phyloP scores from a whole-genome alignment of 2,329 filamentous ascomycete species.

The Arthrobotrys pseudoclavata region DNA sequence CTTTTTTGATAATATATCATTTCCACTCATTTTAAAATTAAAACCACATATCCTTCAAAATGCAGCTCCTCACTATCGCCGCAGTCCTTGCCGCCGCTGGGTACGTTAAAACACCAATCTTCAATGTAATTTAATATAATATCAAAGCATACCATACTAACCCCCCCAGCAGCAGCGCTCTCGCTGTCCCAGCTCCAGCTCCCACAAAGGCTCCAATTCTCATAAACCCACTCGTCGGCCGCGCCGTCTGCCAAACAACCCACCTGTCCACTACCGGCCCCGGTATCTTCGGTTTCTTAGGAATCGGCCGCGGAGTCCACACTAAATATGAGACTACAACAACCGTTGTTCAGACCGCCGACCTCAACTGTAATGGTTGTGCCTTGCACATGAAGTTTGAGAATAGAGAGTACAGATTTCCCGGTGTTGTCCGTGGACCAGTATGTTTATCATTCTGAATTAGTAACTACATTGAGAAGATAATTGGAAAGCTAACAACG shows the following conservation, averaged over 20 bases:
- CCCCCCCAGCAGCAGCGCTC: not conserved
- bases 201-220: slow-evolving; percentile 16
- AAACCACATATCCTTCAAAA: slow-evolving; percentile 16
- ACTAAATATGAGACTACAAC: slow-evolving; percentile 27
- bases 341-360: not conserved
- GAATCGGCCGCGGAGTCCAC: not conserved
- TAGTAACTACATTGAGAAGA: not conserved
- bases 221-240: too few species aligned
- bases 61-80: slow-evolving; percentile 9
- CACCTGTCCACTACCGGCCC: slow-evolving; percentile 11
- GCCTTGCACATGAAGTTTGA: slow-evolving; percentile 6
- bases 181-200: slow-evolving; percentile 17
- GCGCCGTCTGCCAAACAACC: slow-evolving; percentile 18
- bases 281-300: not conserved
- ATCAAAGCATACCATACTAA: slow-evolving; percentile 4
- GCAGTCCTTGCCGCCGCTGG: slow-evolving; percentile 13
- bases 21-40: not conserved
- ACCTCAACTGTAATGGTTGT: slow-evolving; percentile 33
- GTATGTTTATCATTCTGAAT: slow-evolving; percentile 13
- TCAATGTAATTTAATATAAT: not conserved
- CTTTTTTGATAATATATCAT: slow-evolving; percentile 9
- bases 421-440: slow-evolving; percentile 7
- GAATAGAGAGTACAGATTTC: not conserved
- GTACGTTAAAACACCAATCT: not conserved
- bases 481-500: not conserved